These are phyloP conservation scores for Schrenkiella parvula DNA, from an alignment of 345 rosid species.

Conservation along the genomic window DNA sequence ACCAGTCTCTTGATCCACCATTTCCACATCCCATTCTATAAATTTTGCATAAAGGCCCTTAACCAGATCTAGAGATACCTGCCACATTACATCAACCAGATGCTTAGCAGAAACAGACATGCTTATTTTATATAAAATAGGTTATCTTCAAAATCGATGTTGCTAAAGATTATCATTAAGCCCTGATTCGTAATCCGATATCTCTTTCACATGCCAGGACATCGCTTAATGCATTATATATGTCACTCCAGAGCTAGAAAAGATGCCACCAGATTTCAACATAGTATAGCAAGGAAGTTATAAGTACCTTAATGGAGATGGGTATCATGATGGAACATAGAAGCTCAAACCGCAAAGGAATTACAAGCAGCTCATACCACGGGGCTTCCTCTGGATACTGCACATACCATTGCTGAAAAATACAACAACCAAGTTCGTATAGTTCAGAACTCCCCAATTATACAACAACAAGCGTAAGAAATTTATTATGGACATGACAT, in stretches of 20 bases:
- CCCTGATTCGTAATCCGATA: neutral
- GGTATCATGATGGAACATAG: conserved; percentile 99
- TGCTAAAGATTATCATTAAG: neutral
- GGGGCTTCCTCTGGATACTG: conserved; percentile 84
- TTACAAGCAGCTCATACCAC: conserved; percentile 91
- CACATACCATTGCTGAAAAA: conserved; percentile 95
- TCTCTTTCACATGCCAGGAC: conserved; percentile 4
- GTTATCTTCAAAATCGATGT: neutral
- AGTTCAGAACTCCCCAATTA: conserved; percentile 15
- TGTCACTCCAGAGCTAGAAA: neutral
- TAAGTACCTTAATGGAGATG: conserved; percentile 80
- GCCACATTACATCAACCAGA: conserved; percentile 25
- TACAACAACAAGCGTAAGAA: neutral
- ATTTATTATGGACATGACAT: neutral
- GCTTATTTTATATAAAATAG: neutral
- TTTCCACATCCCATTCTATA: conserved; percentile 86
- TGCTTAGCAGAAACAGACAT: conserved; percentile 13
- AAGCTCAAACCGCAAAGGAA: conserved; percentile 96
- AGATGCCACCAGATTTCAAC: neutral
- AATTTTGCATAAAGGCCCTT: conserved; percentile 94
- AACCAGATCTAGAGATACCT: conserved; percentile 96
- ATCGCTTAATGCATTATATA: neutral
- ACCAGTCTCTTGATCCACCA: conserved; percentile 80
- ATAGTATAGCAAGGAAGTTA: neutral
- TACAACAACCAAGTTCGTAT: conserved; percentile 11